Base-by-base conservation (phyloP, 768 basidiomycete genomes). In the Russula emetica region DNA sequence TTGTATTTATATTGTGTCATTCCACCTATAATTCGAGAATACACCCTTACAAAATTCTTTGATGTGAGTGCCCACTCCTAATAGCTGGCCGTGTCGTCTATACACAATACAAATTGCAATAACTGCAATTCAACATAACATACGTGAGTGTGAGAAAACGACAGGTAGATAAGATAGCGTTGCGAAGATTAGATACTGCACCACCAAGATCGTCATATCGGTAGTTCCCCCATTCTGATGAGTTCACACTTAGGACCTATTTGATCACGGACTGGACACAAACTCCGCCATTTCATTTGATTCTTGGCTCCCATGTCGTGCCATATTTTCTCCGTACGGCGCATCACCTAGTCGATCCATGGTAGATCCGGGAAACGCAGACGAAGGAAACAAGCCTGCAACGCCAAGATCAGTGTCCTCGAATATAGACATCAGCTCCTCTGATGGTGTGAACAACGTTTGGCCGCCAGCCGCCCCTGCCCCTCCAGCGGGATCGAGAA, bases 381-480 rank as follows among this genome's bases (percentile, higher is more conserved):
- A 30, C 22, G 13, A 20, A 24, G 40, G 40, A 56, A 61, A 65
- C 50, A 65, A 30, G 32, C 32, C 45, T 1, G 42, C 24, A 42
- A 61, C 45, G 32, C 63, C 59, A 42, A 66, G 53, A 26, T 26
- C 40, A 20, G 59, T 45, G 24, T 63, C 67, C 14, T 32, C 55
- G 38, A 67, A 58, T 11, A 67, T 49, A n/a, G 67, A 56, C 59
- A 67, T 58, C 26, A 68, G 28, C 32, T 58, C 66, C 24, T 20
- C 52, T 20, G 67, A 42, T 22, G 59, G 42, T 26, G 58, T 66
- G 14, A n/a, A 58, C 26, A 55, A 13, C 40, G 42, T 45, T 42
- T 50, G 30, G 32, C 14, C 26, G 28, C 47, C 22, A 0, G 6
- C 32, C 24, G 24, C 34, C 1, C 10, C 32, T 32, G 50, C 47